phyloP scores from a whole-genome alignment of 768 basidiomycete genomes.

The Lactarius akahatsu region DNA sequence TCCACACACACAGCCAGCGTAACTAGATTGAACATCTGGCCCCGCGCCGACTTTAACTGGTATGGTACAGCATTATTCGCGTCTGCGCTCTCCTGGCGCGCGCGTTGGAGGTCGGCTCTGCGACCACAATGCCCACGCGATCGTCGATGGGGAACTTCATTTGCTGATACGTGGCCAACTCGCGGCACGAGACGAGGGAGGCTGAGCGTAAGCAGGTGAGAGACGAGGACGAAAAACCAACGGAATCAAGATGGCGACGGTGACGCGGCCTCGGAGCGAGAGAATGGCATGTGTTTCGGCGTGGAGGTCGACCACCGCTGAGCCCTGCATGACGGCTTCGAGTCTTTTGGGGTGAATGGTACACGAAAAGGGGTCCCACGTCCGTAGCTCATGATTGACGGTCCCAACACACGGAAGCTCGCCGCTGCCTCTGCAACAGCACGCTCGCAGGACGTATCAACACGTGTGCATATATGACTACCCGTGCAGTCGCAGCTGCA shows the following conservation, averaged over 20 bases:
- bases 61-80: constrained; percentile 57
- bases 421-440: constrained; percentile 35
- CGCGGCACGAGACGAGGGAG: constrained; percentile 65
- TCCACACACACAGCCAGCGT: no score
- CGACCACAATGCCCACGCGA: constrained; percentile 91
- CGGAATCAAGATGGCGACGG: constrained; percentile 60
- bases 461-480: background rate
- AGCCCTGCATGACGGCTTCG: constrained; percentile 80
- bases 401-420: no score
- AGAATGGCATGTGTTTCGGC: constrained; percentile 89
- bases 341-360: no score
- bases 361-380: no score
- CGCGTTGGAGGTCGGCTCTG: constrained; percentile 96
- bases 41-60: no score
- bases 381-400: no score
- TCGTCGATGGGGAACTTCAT: constrained; percentile 96
- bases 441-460: background rate
- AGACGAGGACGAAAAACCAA: background rate
- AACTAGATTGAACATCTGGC: no score
- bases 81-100: constrained; percentile 89
- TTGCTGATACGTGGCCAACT: constrained; percentile 98
- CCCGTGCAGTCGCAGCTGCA: no score
- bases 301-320: constrained; percentile 82
- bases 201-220: background rate
- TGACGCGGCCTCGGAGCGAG: constrained; percentile 54